Evolutionary conservation across 1,284 basidiomycete species (phyloP).

Genomic region (Agaricales sp.): DNA sequence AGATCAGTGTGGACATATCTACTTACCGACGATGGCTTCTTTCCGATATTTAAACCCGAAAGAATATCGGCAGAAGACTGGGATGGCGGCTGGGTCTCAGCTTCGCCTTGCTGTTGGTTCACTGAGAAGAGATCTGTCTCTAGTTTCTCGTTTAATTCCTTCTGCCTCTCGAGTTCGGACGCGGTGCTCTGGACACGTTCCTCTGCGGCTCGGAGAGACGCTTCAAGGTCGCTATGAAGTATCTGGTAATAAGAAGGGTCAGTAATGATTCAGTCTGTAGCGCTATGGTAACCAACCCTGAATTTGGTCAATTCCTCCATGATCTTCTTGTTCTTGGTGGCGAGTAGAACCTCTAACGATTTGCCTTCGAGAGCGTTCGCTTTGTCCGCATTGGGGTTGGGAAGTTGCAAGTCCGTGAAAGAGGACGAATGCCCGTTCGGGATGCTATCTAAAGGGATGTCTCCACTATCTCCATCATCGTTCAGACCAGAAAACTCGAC

Average conservation of each 20-base stretch:
- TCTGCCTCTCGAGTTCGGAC: conserved; percentile 69
- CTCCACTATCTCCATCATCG: conserved; percentile 46
- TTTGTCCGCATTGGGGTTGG: conserved; percentile 81
- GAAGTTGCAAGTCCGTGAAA: conserved; percentile 35
- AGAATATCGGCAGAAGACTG: conserved; percentile 39
- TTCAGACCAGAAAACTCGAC: conserved; percentile 89
- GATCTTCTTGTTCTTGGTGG: conserved; percentile 91
- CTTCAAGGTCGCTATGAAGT: conserved; percentile 71
- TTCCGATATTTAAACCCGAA: conserved; percentile 65
- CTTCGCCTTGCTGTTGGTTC: conserved; percentile 49
- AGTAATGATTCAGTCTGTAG: too few species aligned
- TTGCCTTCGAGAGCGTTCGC: conserved; percentile 66
- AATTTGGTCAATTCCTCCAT: conserved; percentile 90
- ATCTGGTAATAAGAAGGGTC: conserved; percentile 37
- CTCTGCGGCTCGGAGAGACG: conserved; percentile 48
- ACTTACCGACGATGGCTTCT: conserved; percentile 33
- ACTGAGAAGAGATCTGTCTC: conserved; percentile 86
- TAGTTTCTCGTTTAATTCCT: conserved; percentile 75
- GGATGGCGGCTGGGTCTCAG: conserved; percentile 17
- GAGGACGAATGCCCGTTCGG: conserved; percentile 17
- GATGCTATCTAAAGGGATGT: conserved; percentile 28
- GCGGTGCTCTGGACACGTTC: conserved; percentile 50
- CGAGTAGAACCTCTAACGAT: conserved; percentile 84
- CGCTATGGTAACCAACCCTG: too few species aligned
- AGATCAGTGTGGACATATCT: conserved; percentile 1